Percentiles rank a stretch among this genome's conserved stretches.
Evolutionary conservation across 2,329 filamentous ascomycete genomes (phyloP).

Genomic region (Emydomyces testavorans): DNA sequence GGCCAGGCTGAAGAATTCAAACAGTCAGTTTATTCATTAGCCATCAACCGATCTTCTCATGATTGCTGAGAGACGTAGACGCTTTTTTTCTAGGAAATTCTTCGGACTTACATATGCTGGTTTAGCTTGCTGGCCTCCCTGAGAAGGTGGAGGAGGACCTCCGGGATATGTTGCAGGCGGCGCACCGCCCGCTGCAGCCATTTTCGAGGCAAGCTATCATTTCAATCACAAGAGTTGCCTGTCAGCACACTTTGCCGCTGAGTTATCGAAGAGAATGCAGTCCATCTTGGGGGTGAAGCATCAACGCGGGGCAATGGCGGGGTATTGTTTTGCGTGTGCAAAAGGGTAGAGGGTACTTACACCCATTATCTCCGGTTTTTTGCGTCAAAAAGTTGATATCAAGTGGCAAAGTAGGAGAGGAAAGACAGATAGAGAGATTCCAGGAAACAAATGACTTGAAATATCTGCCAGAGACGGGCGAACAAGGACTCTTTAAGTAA

Average conservation of each 20-base stretch:
- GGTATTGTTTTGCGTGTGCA: conserved; percentile 3
- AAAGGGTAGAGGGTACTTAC: conserved; percentile 16
- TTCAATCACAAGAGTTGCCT: neutral
- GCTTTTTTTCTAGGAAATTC: too few species aligned
- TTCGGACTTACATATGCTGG: conserved; percentile 44
- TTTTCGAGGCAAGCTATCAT: conserved; percentile 26
- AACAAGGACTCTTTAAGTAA: neutral
- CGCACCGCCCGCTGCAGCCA: conserved; percentile 28
- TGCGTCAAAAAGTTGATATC: too few species aligned
- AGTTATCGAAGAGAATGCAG: neutral
- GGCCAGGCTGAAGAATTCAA: conserved; percentile 14
- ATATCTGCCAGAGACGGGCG: neutral
- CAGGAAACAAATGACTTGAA: neutral
- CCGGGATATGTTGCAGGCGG: conserved; percentile 25
- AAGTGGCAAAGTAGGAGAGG: too few species aligned
- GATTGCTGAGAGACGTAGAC: too few species aligned
- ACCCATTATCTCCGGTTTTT: conserved; percentile 17
- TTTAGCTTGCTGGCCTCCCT: conserved; percentile 21
- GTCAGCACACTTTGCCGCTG: conserved; percentile 5
- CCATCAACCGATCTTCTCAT: too few species aligned
- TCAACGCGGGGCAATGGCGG: conserved; percentile 11
- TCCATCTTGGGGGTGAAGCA: neutral
- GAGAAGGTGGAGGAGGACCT: conserved; percentile 23
- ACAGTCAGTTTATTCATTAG: neutral
- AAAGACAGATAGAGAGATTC: neutral